These are phyloP conservation scores for Boletellus emodensis DNA, from an alignment of 768 basidiomycete genomes.

Conservation along the genomic window DNA sequence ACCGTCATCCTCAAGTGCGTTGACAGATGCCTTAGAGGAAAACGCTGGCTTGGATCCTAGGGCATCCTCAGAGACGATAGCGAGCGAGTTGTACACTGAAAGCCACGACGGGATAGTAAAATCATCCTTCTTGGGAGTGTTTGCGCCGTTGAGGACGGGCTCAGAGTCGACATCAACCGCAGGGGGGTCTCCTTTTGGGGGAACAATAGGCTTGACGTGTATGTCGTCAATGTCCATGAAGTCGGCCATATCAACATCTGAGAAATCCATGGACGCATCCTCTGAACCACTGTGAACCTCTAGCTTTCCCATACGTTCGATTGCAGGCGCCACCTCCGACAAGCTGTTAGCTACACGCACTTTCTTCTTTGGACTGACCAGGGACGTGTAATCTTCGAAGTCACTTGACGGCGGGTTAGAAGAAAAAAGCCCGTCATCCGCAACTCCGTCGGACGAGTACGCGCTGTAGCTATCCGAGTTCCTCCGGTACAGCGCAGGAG, in stretches of 20 bases:
- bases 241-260: constrained; percentile 56
- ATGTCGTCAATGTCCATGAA: constrained; percentile 60
- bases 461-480: constrained; percentile 28
- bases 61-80: constrained; percentile 56
- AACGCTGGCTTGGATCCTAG: constrained; percentile 43
- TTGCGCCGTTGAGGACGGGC: not conserved
- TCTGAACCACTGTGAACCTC: constrained; percentile 54
- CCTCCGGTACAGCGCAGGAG: constrained; percentile 37
- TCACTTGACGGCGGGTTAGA: constrained; percentile 40
- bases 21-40: constrained; percentile 39
- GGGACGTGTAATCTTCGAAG: constrained; percentile 45
- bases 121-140: constrained; percentile 41
- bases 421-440: constrained; percentile 22
- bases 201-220: constrained; percentile 40
- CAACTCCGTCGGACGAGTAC: constrained; percentile 36
- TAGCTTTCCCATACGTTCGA: constrained; percentile 54
- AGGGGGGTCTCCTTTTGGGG: constrained; percentile 19
- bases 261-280: constrained; percentile 44
- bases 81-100: constrained; percentile 68
- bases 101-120: constrained; percentile 61
- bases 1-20: constrained; percentile 78
- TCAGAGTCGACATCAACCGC: constrained; percentile 13
- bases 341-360: constrained; percentile 40
- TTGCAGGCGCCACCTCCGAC: constrained; percentile 48
- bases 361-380: constrained; percentile 71